Conservation (phyloP, 1,284 basidiomycete genomes). For the Pyrrhoderma noxium region DNA sequence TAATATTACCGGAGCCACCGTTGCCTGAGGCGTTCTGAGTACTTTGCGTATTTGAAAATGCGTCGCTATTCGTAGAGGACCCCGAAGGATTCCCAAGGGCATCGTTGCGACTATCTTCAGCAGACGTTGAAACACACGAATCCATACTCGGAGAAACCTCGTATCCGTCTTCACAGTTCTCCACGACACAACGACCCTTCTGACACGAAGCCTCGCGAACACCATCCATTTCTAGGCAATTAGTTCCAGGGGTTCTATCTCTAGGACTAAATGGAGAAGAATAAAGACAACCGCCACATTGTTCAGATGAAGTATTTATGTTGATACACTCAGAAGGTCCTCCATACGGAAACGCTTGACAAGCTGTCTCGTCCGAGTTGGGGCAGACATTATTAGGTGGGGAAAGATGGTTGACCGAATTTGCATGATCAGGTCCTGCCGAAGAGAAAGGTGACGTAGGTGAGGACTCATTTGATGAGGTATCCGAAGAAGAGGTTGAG, state of each 20-base stretch:
- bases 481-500: neutral
- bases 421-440: neutral
- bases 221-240: slow-evolving; percentile 44
- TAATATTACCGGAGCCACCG: no score
- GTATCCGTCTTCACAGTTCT: slow-evolving; percentile 40
- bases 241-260: slow-evolving; percentile 25
- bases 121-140: slow-evolving; percentile 21
- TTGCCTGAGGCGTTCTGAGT: no score
- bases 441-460: no score
- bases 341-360: no score
- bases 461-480: no score
- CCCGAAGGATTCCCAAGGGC: no score
- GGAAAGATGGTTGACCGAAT: neutral
- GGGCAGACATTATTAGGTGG: neutral
- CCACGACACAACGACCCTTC: slow-evolving; percentile 37
- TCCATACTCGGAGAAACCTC: slow-evolving; percentile 25
- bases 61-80: no score
- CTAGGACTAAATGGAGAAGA: neutral
- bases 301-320: neutral
- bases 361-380: neutral
- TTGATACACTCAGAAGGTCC: slow-evolving; percentile 4
- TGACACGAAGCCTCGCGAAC: slow-evolving; percentile 44
- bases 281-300: slow-evolving; percentile 2
- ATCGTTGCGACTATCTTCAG: no score
- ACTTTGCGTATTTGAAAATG: no score